Conservation (phyloP, 140 eudicot species). For the Ambrosia hybrid region DNA sequence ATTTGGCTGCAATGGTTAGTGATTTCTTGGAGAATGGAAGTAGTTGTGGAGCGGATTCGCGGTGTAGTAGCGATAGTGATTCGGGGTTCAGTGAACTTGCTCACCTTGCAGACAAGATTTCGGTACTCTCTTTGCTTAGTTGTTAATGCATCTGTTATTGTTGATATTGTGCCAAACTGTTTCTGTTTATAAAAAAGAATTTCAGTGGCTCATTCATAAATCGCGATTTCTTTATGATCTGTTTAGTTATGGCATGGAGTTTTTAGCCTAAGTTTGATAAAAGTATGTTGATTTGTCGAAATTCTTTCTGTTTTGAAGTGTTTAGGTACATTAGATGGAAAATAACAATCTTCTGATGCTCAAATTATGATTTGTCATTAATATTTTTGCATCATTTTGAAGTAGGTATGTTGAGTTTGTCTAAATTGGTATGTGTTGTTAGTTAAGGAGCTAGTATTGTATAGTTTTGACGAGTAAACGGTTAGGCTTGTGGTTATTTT, state of each 20-base stretch:
- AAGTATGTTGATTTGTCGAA: background rate
- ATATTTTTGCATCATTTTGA: too few relatives aligned
- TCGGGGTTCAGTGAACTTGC: constrained; percentile 69
- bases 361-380: too few relatives aligned
- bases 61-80: constrained; percentile 87
- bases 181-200: too few relatives aligned
- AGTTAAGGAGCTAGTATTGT: background rate
- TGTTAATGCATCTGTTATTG: too few relatives aligned
- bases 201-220: too few relatives aligned
- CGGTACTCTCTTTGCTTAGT: constrained; percentile 29
- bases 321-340: constrained; percentile 7
- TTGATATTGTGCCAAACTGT: too few relatives aligned
- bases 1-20: constrained; percentile 83
- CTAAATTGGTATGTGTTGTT: too few relatives aligned
- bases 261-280: background rate
- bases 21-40: constrained; percentile 86
- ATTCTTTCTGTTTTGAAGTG: background rate
- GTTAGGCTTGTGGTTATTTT: background rate
- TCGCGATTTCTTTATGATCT: too few relatives aligned
- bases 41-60: constrained; percentile 65
- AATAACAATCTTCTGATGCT: constrained; percentile 53
- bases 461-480: background rate
- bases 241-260: background rate
- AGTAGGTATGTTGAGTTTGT: too few relatives aligned
- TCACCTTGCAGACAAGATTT: constrained; percentile 51